Evolutionary conservation across 257 asterid species (phyloP).

Genomic region (Solanum gracilifrons): DNA sequence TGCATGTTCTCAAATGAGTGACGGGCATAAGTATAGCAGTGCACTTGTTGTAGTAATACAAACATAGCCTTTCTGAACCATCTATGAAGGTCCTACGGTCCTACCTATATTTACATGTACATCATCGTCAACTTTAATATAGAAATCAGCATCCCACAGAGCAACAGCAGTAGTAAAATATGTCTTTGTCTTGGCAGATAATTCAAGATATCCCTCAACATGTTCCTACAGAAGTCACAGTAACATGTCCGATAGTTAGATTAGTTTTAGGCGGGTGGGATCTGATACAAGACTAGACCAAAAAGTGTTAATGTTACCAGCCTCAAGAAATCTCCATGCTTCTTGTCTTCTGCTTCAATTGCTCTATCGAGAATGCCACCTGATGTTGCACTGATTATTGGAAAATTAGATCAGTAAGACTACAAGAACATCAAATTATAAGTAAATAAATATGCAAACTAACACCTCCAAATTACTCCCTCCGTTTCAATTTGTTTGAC

Average conservation of each 20-base stretch:
- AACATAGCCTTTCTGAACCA: background rate
- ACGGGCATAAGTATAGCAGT: background rate
- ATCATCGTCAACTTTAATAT: slow-evolving; percentile 87
- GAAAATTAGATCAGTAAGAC: background rate
- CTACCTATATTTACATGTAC: slow-evolving; percentile 85
- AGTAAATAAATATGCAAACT: background rate
- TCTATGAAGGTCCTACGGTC: slow-evolving; percentile 15
- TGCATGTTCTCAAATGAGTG: background rate
- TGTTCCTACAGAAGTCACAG: slow-evolving; percentile 39
- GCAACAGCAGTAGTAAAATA: slow-evolving; percentile 72
- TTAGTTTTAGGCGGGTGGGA: background rate
- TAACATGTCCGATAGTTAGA: background rate
- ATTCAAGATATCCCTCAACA: slow-evolving; percentile 87
- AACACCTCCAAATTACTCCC: background rate
- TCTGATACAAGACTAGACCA: background rate
- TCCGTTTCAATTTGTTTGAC: background rate
- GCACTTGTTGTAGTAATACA: background rate
- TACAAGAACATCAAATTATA: background rate
- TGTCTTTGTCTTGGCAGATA: slow-evolving; percentile 78
- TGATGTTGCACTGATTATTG: slow-evolving; percentile 50
- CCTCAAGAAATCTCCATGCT: slow-evolving; percentile 77
- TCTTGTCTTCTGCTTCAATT: slow-evolving; percentile 78
- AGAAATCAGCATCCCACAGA: slow-evolving; percentile 87
- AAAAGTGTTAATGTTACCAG: slow-evolving; percentile 30
- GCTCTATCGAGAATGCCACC: slow-evolving; percentile 96